Evolutionary conservation across 108 stramenopile species (phyloP), one percentile per base, ranked within the genome.

Genomic region (Pseudonitzschia delicatissima): DNA sequence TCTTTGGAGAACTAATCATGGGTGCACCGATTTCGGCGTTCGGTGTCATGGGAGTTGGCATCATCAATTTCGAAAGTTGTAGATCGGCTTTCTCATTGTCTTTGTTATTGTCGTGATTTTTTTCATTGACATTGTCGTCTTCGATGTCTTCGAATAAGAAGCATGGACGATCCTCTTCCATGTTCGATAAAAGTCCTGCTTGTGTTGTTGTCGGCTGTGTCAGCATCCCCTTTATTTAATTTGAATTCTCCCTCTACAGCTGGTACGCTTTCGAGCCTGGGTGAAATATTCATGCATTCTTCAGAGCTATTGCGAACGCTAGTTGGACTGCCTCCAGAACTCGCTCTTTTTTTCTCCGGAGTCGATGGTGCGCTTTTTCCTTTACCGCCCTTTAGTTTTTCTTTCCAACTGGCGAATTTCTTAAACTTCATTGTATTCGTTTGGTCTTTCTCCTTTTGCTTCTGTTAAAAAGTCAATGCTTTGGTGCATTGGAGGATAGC

Each of bases 111-210:
- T 55, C 9, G 11, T 28, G 12, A n/a, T 59, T 9, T 5, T 37
- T 33, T 35, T 40, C 34, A 4, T 40, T 37, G 33, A 39, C 60
- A 3, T 55, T 29, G 0, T 55, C 53, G 53, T 66, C 65, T 13
- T 66, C 65, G 15, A 48, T 21, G 36, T 66, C 65, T 66, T 66
- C 50, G 21, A 66, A 66, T 12, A 53, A 25, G 48, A 66, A 51
- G 37, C 65, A 66, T n/a, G 27, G 53, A 4, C 55, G 57, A 45
- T 62, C 69, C 20, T 62, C 60, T 25, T 70, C 53, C 26, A 36
- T 26, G 18, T 68, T 47, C 39, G 55, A 23, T 27, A 57, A 37
- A 31, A 57, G 20, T 44, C 27, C 29, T 29, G 62, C 26, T 29
- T 45, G 4, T 17, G 45, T 64, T 17, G 28, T 18, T 0, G 32